These are phyloP conservation scores for Pseudogymnoascus sp. DNA, from an alignment of 2,329 filamentous ascomycete species.

Conservation along the genomic window DNA sequence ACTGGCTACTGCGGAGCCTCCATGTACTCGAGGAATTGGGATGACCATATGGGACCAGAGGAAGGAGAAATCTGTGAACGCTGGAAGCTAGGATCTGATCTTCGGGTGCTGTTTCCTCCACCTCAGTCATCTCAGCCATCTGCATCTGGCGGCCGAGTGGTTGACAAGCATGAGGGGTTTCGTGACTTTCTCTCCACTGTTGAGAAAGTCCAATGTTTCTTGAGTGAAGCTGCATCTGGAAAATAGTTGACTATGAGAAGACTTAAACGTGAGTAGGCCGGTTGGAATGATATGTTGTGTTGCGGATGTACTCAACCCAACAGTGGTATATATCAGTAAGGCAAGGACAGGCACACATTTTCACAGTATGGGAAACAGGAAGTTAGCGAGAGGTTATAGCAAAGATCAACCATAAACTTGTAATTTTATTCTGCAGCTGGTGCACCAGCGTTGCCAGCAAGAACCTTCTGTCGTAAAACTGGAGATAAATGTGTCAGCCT, in stretches of 20 bases:
- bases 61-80: conserved; percentile 15
- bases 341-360: neutral
- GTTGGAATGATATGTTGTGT: neutral
- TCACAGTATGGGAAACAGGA: neutral
- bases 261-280: neutral
- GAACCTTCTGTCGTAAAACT: conserved; percentile 46
- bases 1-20: conserved; percentile 20
- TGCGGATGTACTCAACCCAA: conserved; percentile 7
- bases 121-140: neutral
- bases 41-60: conserved; percentile 4
- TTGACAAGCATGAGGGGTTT: conserved; percentile 16
- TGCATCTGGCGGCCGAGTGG: neutral
- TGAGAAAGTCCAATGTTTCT: conserved; percentile 15
- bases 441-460: conserved; percentile 35
- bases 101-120: conserved; percentile 22
- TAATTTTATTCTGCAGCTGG: conserved; percentile 23
- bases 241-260: neutral
- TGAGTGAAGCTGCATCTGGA: neutral
- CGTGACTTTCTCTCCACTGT: conserved; percentile 19
- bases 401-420: conserved; percentile 10
- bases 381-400: neutral
- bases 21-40: conserved; percentile 26
- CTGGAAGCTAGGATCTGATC: conserved; percentile 20
- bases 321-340: conserved; percentile 8
- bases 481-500: conserved; percentile 19